phyloP scores from a whole-genome alignment of 257 asterid species.

The Primulina huaijiensis region DNA sequence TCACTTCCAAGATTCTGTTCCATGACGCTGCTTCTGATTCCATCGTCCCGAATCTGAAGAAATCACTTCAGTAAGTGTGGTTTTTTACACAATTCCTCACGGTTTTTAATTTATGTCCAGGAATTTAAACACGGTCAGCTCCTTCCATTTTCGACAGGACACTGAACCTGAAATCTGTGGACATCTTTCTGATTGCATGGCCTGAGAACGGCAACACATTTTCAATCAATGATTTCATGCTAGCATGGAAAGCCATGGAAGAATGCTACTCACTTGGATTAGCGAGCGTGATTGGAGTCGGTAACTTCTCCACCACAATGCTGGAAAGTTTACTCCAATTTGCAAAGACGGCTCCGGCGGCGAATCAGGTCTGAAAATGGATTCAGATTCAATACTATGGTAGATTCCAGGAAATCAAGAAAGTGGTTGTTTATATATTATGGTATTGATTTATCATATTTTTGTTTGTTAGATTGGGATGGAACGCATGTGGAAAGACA shows the following conservation, averaged over 20 bases:
- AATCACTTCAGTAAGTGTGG: constrained; percentile 6
- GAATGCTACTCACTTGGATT: constrained; percentile 19
- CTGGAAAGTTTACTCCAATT: constrained; percentile 6
- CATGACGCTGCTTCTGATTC: neutral
- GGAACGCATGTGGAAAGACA: constrained; percentile 13
- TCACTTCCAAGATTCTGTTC: constrained; percentile 4
- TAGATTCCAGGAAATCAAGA: neutral
- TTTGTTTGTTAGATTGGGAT: constrained; percentile 10
- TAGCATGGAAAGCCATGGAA: constrained; percentile 23
- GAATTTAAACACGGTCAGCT: neutral
- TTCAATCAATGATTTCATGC: neutral
- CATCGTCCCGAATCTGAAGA: constrained; percentile 6
- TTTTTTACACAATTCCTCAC: neutral
- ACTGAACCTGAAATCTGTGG: neutral
- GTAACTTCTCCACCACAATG: constrained; percentile 15
- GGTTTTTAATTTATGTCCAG: neutral
- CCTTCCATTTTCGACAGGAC: constrained; percentile 6
- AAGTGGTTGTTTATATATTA: neutral
- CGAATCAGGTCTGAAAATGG: constrained; percentile 19
- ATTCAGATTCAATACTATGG: neutral
- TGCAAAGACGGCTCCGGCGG: neutral
- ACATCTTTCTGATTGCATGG: constrained; percentile 11
- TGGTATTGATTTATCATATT: too few relatives aligned
- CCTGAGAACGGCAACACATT: neutral
- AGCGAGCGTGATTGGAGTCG: constrained; percentile 18